Conservation (phyloP, 2,329 filamentous ascomycete species). For the Pseudocercospora eumusae region DNA sequence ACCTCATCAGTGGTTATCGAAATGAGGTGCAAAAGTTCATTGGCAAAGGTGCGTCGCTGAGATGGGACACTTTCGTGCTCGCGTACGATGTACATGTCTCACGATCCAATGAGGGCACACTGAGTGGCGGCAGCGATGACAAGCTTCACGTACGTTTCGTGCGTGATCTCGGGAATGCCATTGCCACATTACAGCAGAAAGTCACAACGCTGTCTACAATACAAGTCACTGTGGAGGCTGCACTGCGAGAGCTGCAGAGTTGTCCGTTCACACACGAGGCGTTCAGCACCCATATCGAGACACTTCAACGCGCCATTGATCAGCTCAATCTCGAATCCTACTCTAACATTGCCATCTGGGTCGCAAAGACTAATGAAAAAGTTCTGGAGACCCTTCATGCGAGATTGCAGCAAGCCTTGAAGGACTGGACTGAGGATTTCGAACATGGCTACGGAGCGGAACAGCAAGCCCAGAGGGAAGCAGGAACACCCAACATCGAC, state of each 20-base stretch:
- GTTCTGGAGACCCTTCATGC: conserved; percentile 77
- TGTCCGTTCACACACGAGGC: conserved; percentile 80
- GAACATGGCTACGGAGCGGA: conserved; percentile 48
- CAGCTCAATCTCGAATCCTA: conserved; percentile 96
- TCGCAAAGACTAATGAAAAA: conserved; percentile 78
- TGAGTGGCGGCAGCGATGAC: conserved; percentile 32
- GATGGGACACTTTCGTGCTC: conserved; percentile 98
- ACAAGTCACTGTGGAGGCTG: conserved; percentile 77
- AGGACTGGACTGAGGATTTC: conserved; percentile 86
- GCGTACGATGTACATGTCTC: conserved; percentile 89
- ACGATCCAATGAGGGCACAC: conserved; percentile 49
- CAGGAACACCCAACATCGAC: conserved; percentile 66
- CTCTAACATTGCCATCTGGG: conserved; percentile 89
- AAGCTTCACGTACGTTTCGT: conserved; percentile 84
- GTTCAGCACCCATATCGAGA: conserved; percentile 78
- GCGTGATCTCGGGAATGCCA: conserved; percentile 83
- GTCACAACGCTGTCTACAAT: conserved; percentile 76
- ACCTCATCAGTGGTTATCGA: conserved; percentile 85
- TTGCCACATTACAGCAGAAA: conserved; percentile 86
- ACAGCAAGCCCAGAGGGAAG: conserved; percentile 42
- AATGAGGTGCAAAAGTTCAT: conserved; percentile 86
- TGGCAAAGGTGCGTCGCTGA: conserved; percentile 80
- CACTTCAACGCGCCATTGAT: conserved; percentile 89
- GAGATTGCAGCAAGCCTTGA: conserved; percentile 82
- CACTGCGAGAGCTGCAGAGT: conserved; percentile 76